Evolutionary conservation across 2,329 filamentous ascomycete species (phyloP), one percentile per base, ranked within the genome.

Genomic region (Trichoderma asperellum): DNA sequence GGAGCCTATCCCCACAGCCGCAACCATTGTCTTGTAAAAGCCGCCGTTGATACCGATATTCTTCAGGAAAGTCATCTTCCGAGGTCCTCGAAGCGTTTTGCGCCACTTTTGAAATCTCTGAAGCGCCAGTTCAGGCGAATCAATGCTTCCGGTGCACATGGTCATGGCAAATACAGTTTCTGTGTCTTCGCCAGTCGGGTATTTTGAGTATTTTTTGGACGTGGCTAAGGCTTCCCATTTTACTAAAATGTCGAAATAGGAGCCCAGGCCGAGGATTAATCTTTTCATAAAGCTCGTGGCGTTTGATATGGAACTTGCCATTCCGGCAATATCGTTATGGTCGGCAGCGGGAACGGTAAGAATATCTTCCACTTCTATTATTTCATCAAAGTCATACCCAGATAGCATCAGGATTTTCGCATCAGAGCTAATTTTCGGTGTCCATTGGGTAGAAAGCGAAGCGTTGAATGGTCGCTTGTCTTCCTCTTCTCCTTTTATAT

Each of bases 101-200:
- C 60, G 32, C 68, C 68, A 65, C n/a, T 65, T 58, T 29, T 34
- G 43, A 35, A 55, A 69, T 37, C 53, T 27, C 12, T 34, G 18
- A 34, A 65, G 24, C 5, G 68, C 53, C 16, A 55, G 43, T 6
- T 69, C 60, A 18, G 47, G 27, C 14, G 59, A 47, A 1, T 56
- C 49, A 34, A 69, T 49, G 16, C 47, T 58, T 21, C 68, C 68
- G 8, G 34, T 49, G 37, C 68, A 69, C 60, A 69, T 24, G 12
- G 68, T 69, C 14, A 65, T 65, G 24, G 59, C 68, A 24, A 69
- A 65, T 12, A 52, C 68, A 12, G 52, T 65, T 40, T 69, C 59
- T 8, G 35, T n/a, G 37, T 69, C 68, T 58, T 69, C 68, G 53
- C 68, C 68, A 24, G 37, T 69, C 24, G 68, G 59, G 24, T 65